These are phyloP conservation scores for Ophiostoma sp. DNA, from an alignment of 2,329 filamentous ascomycete species.

Conservation along the genomic window DNA sequence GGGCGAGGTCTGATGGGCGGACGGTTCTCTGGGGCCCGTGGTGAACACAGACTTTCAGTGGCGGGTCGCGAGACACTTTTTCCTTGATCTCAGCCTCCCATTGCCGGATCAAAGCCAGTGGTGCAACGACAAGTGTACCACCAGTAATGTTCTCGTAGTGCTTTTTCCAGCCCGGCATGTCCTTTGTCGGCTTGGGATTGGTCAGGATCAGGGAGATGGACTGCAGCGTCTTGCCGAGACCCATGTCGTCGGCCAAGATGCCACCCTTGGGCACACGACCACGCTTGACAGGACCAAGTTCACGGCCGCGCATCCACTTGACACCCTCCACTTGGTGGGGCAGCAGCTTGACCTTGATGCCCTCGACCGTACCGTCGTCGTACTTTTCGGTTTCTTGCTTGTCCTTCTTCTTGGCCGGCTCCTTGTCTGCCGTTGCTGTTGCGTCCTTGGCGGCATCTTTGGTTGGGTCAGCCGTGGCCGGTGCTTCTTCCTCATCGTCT, in stretches of 20 bases:
- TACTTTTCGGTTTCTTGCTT: slow-evolving; percentile 43
- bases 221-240: slow-evolving; percentile 93
- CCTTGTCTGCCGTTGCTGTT: background rate
- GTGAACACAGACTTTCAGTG: slow-evolving; percentile 81
- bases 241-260: slow-evolving; percentile 96
- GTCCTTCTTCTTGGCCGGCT: slow-evolving; percentile 61
- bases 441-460: background rate
- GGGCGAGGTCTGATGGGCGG: slow-evolving; percentile 69
- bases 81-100: slow-evolving; percentile 93
- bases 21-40: slow-evolving; percentile 87
- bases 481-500: slow-evolving; percentile 50
- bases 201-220: slow-evolving; percentile 84
- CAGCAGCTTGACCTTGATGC: slow-evolving; percentile 81
- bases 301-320: slow-evolving; percentile 91
- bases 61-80: slow-evolving; percentile 67
- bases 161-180: slow-evolving; percentile 63
- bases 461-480: background rate
- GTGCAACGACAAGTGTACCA: slow-evolving; percentile 87
- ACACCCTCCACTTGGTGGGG: slow-evolving; percentile 95
- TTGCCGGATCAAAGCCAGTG: slow-evolving; percentile 90
- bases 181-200: slow-evolving; percentile 68
- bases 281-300: slow-evolving; percentile 81
- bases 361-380: slow-evolving; percentile 63
- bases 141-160: slow-evolving; percentile 69
- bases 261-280: slow-evolving; percentile 84